Base-by-base conservation (phyloP, 2,329 filamentous ascomycete species). In the Pyrenophora tritici-repentis region DNA sequence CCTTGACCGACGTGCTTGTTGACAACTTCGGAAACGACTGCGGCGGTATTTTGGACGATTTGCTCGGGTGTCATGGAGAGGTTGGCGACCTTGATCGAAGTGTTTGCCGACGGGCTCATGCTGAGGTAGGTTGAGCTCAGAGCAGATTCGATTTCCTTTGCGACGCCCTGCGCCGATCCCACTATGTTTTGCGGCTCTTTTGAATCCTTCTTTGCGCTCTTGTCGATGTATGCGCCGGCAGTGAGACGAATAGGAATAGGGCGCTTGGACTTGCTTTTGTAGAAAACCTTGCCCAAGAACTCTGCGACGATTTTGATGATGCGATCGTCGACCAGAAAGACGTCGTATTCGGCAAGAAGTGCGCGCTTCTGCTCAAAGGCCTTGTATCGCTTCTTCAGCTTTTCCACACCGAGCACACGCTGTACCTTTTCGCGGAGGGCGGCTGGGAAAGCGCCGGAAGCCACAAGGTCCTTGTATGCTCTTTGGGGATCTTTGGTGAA, bases 291-390 rank as follows among this genome's bases (percentile, higher is more conserved):
- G 64, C 93, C 94, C 10, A 99, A 85, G 2, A 86, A 79, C 59
- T 84, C 83, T 49, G 92, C 90, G 53, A 97, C 81, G 53, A 82
- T 79, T 51, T 82, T 83, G 56, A 86, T 78, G 47, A 99, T 89
- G 41, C 94, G 83, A 69, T 96, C 90, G 73, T 99, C 94, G 44
- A 89, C 93, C 50, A 99, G 82, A 78, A 99, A 97, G 49, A 97
- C 79, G 72, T 97, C 94, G 75, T 97, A 91, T 74, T 96, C 90
- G 37, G 85, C 79, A 56, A 88, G 83, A 31, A 99, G 83, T 74
- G 94, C 90, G 59, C 94, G 83, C 59, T 71, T 70, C 39, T 85
- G 86, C 78, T 99, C 94, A 76, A 90, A 99, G 55, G 89, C 85
- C 79, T 89, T 87, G 82, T 89, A 97, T 78, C 94, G 93, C 63